Conservation (phyloP, 2,329 filamentous ascomycete genomes). For the Eutypella sp. region DNA sequence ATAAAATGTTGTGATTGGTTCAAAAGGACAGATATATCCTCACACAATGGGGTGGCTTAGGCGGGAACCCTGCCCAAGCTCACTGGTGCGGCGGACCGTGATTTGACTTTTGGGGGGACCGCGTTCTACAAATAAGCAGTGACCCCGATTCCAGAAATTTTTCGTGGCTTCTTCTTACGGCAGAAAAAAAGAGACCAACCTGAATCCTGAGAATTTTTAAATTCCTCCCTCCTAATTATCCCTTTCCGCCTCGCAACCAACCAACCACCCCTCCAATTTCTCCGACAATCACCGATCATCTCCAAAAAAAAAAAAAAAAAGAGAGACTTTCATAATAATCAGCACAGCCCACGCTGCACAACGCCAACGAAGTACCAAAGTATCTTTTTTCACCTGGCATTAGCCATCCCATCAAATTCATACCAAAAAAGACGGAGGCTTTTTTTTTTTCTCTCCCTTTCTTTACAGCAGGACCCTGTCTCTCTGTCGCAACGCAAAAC, state of each 20-base stretch:
- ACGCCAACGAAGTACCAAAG: conserved; percentile 18
- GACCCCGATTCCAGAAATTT: conserved; percentile 34
- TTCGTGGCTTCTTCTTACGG: conserved; percentile 28
- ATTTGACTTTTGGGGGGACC: conserved; percentile 23
- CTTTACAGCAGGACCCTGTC: conserved; percentile 1
- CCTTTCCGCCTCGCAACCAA: conserved; percentile 23
- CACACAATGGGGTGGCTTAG: conserved; percentile 13
- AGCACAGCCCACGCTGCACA: conserved; percentile 7
- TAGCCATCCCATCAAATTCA: conserved; percentile 9
- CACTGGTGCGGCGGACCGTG: conserved; percentile 20
- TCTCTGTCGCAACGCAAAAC: not conserved
- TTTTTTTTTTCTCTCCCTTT: conserved; percentile 18
- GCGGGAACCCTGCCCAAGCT: conserved; percentile 17
- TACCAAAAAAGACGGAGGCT: conserved; percentile 12
- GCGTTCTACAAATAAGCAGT: conserved; percentile 40
- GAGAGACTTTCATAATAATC: conserved; percentile 9
- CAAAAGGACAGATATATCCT: conserved; percentile 5
- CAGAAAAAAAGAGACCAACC: conserved; percentile 26
- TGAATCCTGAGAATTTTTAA: conserved; percentile 30
- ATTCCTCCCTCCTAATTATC: conserved; percentile 31
- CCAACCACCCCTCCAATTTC: conserved; percentile 21
- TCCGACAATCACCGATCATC: conserved; percentile 24
- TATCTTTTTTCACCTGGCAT: conserved; percentile 15
- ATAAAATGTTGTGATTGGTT: conserved; percentile 15
- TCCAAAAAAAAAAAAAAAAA: conserved; percentile 8